Evolutionary conservation across 495 filamentous ascomycete genomes (phyloP).

Genomic region (Friedmanniomyces simplex): DNA sequence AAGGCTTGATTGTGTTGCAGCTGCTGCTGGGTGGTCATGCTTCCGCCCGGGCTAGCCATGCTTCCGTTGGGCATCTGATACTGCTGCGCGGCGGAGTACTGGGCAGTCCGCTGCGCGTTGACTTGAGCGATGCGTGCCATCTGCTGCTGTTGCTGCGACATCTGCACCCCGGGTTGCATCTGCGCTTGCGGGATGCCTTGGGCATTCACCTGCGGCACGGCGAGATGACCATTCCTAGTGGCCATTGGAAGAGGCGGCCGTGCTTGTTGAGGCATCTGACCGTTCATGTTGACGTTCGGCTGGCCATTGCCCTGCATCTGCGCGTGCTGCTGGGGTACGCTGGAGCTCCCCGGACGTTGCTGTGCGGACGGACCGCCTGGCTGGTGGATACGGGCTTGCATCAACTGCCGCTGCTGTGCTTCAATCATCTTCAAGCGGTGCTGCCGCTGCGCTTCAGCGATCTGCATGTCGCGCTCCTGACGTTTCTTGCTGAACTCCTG

Average conservation of each 20-base stretch:
- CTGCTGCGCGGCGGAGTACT: conserved; percentile 15
- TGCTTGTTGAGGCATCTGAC: conserved; percentile 17
- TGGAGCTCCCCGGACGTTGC: conserved; percentile 10
- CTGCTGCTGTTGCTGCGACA: conserved; percentile 28
- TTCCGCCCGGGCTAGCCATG: conserved; percentile 18
- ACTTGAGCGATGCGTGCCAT: conserved; percentile 25
- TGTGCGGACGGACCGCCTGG: conserved; percentile 8
- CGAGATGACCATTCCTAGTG: conserved; percentile 34
- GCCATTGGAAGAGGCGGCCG: conserved; percentile 15
- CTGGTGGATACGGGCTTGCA: conserved; percentile 10
- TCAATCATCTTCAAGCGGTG: conserved; percentile 55
- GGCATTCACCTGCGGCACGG: conserved; percentile 46
- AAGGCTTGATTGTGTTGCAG: conserved; percentile 19
- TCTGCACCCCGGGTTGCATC: conserved; percentile 51
- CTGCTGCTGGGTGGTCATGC: conserved; percentile 19
- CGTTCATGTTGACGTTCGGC: conserved; percentile 17
- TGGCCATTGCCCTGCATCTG: conserved; percentile 16
- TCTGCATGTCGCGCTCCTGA: conserved; percentile 68
- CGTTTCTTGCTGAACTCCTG: conserved; percentile 82
- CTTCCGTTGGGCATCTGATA: conserved; percentile 20
- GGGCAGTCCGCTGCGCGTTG: conserved; percentile 14
- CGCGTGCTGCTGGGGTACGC: conserved; percentile 7
- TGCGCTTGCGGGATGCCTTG: conserved; percentile 61
- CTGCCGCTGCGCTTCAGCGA: conserved; percentile 61
- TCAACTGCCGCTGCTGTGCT: conserved; percentile 32